A percentile compares a stretch with the other conserved stretches of the same genome.
These are phyloP conservation scores for Oligophagozyma castellii DNA, from an alignment of 1,139 yeast species.

Conservation along the genomic window DNA sequence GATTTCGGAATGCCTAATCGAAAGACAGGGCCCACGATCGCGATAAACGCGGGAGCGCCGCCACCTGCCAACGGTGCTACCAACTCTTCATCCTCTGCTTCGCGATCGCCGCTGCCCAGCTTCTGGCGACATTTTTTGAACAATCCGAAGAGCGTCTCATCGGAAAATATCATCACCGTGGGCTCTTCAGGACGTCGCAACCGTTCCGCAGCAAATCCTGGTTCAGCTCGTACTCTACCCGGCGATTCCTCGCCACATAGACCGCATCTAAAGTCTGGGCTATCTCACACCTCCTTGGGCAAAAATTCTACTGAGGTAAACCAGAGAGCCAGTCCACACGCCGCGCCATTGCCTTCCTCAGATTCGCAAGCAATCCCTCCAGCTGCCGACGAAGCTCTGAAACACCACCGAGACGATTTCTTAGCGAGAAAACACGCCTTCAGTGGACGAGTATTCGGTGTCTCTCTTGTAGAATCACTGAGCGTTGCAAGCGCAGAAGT, in stretches of 20 bases:
- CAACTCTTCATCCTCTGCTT: too few relatives aligned
- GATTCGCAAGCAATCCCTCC: too few relatives aligned
- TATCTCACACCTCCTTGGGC: slow-evolving; percentile 4
- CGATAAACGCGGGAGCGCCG: too few relatives aligned
- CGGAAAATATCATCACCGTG: slow-evolving; percentile 14
- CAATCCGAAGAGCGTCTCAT: slow-evolving; percentile 21
- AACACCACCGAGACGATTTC: slow-evolving; percentile 19
- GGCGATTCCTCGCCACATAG: neutral
- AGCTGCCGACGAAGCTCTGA: slow-evolving; percentile 9
- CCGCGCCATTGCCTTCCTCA: neutral
- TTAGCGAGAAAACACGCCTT: slow-evolving; percentile 21
- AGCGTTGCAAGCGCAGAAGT: slow-evolving; percentile 41
- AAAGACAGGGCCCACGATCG: too few relatives aligned
- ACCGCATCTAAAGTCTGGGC: slow-evolving; percentile 5
- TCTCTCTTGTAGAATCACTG: slow-evolving; percentile 57
- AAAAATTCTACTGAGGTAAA: slow-evolving; percentile 1
- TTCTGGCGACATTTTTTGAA: slow-evolving; percentile 30
- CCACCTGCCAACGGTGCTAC: too few relatives aligned
- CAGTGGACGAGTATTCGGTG: slow-evolving; percentile 61
- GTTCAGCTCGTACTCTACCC: neutral
- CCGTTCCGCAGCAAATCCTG: neutral
- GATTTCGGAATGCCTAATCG: too few relatives aligned
- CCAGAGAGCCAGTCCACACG: neutral
- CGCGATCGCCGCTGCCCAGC: too few relatives aligned
- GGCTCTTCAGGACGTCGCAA: slow-evolving; percentile 3